Evolutionary conservation across 345 rosid species (phyloP).

Genomic region (Eucalyptus sp.): DNA sequence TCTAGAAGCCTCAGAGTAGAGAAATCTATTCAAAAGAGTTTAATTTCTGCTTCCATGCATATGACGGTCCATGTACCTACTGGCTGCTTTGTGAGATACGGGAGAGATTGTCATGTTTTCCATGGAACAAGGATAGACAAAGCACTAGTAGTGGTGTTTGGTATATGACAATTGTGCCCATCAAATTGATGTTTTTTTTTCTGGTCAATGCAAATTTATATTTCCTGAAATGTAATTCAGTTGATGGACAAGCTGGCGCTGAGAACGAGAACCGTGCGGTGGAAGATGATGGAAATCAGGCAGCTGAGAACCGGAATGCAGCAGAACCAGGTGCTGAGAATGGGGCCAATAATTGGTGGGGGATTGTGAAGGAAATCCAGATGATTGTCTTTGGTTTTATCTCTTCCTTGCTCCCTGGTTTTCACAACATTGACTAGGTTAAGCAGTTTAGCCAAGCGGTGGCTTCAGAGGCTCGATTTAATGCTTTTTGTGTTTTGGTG

Average conservation of each 20-base stretch:
- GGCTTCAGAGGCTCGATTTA: neutral
- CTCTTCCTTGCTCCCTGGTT: conserved; percentile 94
- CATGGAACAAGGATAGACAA: neutral
- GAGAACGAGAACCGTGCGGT: conserved; percentile 51
- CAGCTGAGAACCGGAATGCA: conserved; percentile 44
- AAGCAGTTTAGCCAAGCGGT: neutral
- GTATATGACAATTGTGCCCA: neutral
- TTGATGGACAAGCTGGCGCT: conserved; percentile 51
- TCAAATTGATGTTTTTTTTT: neutral
- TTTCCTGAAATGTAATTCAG: neutral
- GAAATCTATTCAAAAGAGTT: neutral
- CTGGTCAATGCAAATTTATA: neutral
- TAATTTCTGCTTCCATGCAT: neutral
- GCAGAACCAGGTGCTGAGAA: conserved; percentile 27
- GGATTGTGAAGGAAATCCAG: conserved; percentile 89
- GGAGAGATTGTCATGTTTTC: neutral
- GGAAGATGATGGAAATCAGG: conserved; percentile 29
- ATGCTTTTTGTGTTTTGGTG: neutral
- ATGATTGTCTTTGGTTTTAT: conserved; percentile 96
- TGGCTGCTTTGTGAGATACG: neutral
- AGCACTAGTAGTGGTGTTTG: neutral
- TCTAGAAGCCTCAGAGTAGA: neutral
- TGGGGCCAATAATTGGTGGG: conserved; percentile 87
- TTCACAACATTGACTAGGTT: conserved; percentile 77
- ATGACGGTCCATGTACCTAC: neutral